Conservation (phyloP, 129 eudicot genomes). For the Helichrysum umbraculigerum region DNA sequence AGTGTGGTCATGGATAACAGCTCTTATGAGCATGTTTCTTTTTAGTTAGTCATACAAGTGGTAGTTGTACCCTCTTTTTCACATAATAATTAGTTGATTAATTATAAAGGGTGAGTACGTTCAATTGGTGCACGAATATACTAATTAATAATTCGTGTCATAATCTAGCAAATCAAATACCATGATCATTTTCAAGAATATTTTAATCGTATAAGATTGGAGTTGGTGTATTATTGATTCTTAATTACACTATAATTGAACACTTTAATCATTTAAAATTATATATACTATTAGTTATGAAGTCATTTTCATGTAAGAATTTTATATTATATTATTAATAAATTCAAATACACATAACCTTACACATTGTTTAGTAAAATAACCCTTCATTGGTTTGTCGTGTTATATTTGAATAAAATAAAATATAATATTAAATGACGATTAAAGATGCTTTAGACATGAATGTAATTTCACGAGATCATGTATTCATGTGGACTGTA, state of each 20-base stretch:
- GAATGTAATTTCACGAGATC: too few relatives aligned
- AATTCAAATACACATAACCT: slow-evolving; percentile 15
- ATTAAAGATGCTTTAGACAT: not conserved
- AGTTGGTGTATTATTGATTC: slow-evolving; percentile 11
- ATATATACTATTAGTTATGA: not conserved
- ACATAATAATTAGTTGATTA: not conserved
- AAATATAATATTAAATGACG: not conserved
- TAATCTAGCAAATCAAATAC: slow-evolving; percentile 8
- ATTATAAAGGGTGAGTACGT: not conserved
- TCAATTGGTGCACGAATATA: not conserved
- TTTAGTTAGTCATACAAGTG: slow-evolving; percentile 2
- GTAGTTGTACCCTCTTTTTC: slow-evolving; percentile 17
- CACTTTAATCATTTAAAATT: slow-evolving; percentile 2
- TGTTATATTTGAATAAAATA: not conserved
- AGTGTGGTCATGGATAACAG: slow-evolving; percentile 17
- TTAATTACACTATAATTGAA: slow-evolving; percentile 13
- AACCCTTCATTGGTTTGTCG: not conserved
- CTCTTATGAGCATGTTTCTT: slow-evolving; percentile 1
- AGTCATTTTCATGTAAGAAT: slow-evolving; percentile 25
- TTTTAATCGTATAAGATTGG: not conserved
- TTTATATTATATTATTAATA: not conserved
- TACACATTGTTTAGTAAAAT: not conserved
- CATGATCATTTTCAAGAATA: slow-evolving; percentile 1
- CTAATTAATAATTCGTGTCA: slow-evolving; percentile 14
- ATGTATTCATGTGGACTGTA: not conserved